These are phyloP conservation scores for Amylostereum areolatum DNA, from an alignment of 1,284 basidiomycete species.

Conservation along the genomic window DNA sequence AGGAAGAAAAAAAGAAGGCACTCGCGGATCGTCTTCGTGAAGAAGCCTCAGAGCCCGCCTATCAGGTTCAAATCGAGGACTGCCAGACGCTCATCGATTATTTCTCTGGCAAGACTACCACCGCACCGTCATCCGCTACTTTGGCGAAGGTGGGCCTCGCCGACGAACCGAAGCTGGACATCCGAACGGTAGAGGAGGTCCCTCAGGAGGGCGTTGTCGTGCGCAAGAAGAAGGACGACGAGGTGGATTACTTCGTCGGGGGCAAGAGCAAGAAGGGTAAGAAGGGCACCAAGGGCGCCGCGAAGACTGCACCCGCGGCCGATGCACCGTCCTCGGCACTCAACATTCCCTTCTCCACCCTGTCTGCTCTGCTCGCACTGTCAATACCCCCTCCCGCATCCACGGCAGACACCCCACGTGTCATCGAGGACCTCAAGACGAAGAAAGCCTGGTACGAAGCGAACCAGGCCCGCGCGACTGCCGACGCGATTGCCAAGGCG, in stretches of 20 bases:
- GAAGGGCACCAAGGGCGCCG: conserved; percentile 62
- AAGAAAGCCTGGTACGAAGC: conserved; percentile 95
- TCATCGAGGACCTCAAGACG: conserved; percentile 86
- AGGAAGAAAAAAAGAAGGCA: conserved; percentile 80
- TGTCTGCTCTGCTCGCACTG: conserved; percentile 82
- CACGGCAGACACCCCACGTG: conserved; percentile 72
- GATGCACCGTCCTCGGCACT: conserved; percentile 35
- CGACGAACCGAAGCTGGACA: conserved; percentile 79
- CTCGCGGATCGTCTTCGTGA: conserved; percentile 81
- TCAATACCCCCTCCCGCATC: conserved; percentile 89
- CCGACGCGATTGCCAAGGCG: conserved; percentile 72
- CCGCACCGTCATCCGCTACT: conserved; percentile 32
- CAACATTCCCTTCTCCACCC: conserved; percentile 81
- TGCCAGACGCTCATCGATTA: conserved; percentile 92
- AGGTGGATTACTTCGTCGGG: conserved; percentile 80
- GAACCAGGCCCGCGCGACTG: conserved; percentile 63
- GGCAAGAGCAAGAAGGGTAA: conserved; percentile 55
- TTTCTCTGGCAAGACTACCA: conserved; percentile 72
- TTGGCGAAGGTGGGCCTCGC: conserved; percentile 33
- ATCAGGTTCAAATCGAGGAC: conserved; percentile 92
- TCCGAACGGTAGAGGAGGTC: conserved; percentile 76
- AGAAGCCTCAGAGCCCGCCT: conserved; percentile 89
- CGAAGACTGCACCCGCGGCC: conserved; percentile 25
- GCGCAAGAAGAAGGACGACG: conserved; percentile 90
- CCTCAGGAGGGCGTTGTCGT: conserved; percentile 67